Percentiles rank a stretch among this genome's conserved stretches.
Evolutionary conservation across 768 basidiomycete species (phyloP).

Genomic region (Xerocomus brunneocitrinus): DNA sequence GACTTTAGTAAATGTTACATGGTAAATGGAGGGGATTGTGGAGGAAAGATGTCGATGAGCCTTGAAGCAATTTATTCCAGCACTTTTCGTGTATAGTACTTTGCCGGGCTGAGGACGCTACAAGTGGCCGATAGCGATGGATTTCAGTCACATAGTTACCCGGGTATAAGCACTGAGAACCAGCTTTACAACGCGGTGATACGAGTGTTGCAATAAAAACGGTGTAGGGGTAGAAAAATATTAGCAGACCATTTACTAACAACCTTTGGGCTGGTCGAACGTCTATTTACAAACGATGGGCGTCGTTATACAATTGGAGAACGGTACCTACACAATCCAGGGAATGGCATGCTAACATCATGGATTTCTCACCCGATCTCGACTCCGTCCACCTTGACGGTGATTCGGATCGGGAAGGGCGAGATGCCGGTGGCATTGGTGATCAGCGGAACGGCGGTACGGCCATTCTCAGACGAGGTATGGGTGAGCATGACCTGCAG

Average conservation of each 20-base stretch:
- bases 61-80: neutral
- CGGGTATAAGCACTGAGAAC: too few relatives aligned
- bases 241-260: neutral
- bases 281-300: too few relatives aligned
- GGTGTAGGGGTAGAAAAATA: neutral
- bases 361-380: conserved; percentile 43
- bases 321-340: neutral
- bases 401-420: conserved; percentile 72
- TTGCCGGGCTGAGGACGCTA: neutral
- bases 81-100: neutral
- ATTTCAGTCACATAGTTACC: too few relatives aligned
- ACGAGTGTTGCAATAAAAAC: too few relatives aligned
- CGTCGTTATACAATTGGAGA: neutral
- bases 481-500: conserved; percentile 69
- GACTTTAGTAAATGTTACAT: conserved; percentile 14
- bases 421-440: conserved; percentile 74
- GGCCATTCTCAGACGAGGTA: conserved; percentile 74
- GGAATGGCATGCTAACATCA: neutral
- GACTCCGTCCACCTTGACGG: conserved; percentile 61
- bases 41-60: too few relatives aligned
- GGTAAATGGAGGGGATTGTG: neutral
- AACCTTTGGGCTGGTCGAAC: too few relatives aligned
- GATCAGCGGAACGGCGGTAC: conserved; percentile 71
- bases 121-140: too few relatives aligned
- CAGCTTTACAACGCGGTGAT: too few relatives aligned